Evolutionary conservation across 176 grass and related monocot genomes (phyloP), one percentile per base, ranked within the genome.

Genomic region (Triticum urartu): DNA sequence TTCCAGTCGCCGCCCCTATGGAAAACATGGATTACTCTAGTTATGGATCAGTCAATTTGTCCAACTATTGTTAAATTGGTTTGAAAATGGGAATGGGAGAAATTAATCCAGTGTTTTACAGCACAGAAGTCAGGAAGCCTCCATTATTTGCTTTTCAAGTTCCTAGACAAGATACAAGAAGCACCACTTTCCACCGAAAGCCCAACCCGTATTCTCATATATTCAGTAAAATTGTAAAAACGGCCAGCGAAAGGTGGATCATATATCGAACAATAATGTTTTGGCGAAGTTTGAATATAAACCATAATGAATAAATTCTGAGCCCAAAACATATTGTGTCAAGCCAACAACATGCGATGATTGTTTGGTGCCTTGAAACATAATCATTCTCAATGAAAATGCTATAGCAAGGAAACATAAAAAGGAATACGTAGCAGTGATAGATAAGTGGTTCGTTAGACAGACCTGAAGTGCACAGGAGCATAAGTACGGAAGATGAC

Each of bases 401-500:
- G 69, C 11, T 87, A 9, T 8, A 77, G 56, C 25, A 79, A 26
- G 42, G 11, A 82, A 90, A 62, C 10, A 80, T 14, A 54, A 11
- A 72, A 54, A 33, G 72, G 61, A 77, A 66, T 45, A 11, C n/a
- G 11, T 48, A 4, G 63, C 20, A 54, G 50, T 18, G 50, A 54
- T 18, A 7, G 50, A 54, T 54, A 54, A 85, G 63, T 35, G 20
- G 64, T 18, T 54, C 64, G 2, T 43, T 52, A 73, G 5, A 83
- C 88, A 81, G 18, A 98, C 96, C 96, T 95, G 96, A 98, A 95
- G 92, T 98, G 96, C 81, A 95, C 91, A 33, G 96, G 96, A 87
- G 96, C 88, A 86, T 98, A 95, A 42, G 93, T 95, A 58, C 93
- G 90, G 80, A 92, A 98, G 67, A 98, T 92, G 89, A 94, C 88